Percentiles rank a stretch among this genome's conserved stretches.
Evolutionary conservation across 192 early-diverging fungal species (phyloP).

Genomic region (Powellomyces hirtus): DNA sequence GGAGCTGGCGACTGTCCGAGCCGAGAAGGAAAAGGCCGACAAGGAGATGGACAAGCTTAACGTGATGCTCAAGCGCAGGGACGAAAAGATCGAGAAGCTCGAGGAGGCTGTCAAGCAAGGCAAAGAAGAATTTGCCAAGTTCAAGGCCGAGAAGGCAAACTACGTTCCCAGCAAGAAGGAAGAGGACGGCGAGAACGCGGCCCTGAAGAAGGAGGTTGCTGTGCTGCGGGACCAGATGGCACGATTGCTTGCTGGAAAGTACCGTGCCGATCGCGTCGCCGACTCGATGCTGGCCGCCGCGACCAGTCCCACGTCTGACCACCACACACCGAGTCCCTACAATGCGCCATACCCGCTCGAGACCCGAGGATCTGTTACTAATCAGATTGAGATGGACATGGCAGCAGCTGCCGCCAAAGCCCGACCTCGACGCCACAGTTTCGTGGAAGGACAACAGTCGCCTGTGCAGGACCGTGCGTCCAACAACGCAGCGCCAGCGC

Average conservation of each 20-base stretch:
- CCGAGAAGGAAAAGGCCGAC: conserved; percentile 55
- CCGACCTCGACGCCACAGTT: conserved; percentile 27
- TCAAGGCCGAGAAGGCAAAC: conserved; percentile 50
- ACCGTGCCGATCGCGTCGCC: conserved; percentile 49
- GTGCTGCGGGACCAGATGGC: conserved; percentile 69
- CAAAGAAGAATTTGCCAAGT: conserved; percentile 66
- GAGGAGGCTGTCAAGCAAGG: conserved; percentile 50
- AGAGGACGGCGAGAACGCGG: conserved; percentile 64
- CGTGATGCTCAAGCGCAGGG: conserved; percentile 59
- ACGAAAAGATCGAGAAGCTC: conserved; percentile 62
- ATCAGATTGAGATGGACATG: conserved; percentile 32
- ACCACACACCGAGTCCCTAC: not conserved
- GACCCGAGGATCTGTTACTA: conserved; percentile 8
- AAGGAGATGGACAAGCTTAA: conserved; percentile 59
- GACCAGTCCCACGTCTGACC: conserved; percentile 1
- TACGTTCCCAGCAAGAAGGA: conserved; percentile 37
- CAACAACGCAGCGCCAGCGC: not conserved
- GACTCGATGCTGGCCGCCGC: conserved; percentile 36
- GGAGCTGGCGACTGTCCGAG: conserved; percentile 54
- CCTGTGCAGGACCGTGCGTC: conserved; percentile 10
- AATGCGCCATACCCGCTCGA: not conserved
- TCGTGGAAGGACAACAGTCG: conserved; percentile 14
- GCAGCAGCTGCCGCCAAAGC: conserved; percentile 31
- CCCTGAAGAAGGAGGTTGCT: conserved; percentile 70
- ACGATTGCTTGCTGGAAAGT: conserved; percentile 64